These are phyloP conservation scores for Taphrina betulina DNA, from an alignment of 1,139 yeast genomes.

Conservation along the genomic window DNA sequence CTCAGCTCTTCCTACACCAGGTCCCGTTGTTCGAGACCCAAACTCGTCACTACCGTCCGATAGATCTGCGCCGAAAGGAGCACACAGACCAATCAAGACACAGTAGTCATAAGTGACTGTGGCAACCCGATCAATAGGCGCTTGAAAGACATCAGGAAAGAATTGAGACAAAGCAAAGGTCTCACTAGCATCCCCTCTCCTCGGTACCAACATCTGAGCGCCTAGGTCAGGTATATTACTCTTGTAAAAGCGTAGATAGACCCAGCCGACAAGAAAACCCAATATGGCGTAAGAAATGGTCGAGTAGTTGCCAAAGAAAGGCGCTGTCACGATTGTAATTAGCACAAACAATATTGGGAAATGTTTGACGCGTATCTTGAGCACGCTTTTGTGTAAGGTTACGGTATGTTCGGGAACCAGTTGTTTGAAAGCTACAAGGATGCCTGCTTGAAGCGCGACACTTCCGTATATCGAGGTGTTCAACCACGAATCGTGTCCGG, in stretches of 20 bases:
- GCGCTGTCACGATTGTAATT: conserved; percentile 46
- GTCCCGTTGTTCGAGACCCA: conserved; percentile 38
- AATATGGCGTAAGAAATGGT: conserved; percentile 59
- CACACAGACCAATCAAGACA: conserved; percentile 57
- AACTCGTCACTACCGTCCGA: conserved; percentile 42
- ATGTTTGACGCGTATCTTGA: conserved; percentile 66
- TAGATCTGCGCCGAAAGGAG: conserved; percentile 65
- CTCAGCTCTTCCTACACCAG: conserved; percentile 45
- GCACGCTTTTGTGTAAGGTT: conserved; percentile 59
- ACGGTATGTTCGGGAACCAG: conserved; percentile 84
- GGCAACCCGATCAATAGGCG: conserved; percentile 55
- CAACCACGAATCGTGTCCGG: conserved; percentile 32
- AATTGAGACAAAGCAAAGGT: conserved; percentile 80
- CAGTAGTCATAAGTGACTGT: conserved; percentile 54
- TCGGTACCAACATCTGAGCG: conserved; percentile 41
- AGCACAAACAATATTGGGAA: conserved; percentile 63
- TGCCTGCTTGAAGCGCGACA: conserved; percentile 67
- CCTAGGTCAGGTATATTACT: conserved; percentile 45
- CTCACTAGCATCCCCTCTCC: conserved; percentile 80
- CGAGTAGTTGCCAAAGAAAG: conserved; percentile 36
- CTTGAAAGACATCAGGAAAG: conserved; percentile 41
- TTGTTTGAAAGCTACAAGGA: conserved; percentile 83
- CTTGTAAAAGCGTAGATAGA: conserved; percentile 75
- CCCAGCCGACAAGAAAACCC: conserved; percentile 70
- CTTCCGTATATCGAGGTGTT: conserved; percentile 62